Base-by-base conservation (phyloP, 2,329 filamentous ascomycete species). In the Diaporthe destruens region DNA sequence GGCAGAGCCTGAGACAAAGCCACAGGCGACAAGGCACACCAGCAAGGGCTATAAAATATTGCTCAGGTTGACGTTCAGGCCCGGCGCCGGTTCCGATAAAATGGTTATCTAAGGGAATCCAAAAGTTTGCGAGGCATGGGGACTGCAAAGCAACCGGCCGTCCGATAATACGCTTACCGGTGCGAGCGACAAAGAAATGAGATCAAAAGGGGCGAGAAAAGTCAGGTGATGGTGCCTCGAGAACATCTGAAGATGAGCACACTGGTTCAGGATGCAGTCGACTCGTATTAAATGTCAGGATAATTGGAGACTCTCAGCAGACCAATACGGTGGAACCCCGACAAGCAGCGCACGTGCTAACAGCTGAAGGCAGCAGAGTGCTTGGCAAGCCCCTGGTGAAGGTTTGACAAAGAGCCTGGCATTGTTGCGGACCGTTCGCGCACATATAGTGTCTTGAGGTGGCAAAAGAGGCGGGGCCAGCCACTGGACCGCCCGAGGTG, bases 291-390 rank as follows among this genome's bases (percentile, higher is more conserved):
- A 66, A 7, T 53, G 47, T 53, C 29, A 51, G 14, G 32, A 65
- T 29, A 39, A 32, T 29, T 16, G 51, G 61, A 12, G 23, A 5
- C 20, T 51, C 42, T 66, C 47, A 53, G 61, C 61, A 53, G 61
- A 53, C 61, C 61, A 53, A 53, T 20, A 23, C 44, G 47, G 47
- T 66, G 44, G 32, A 23, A 66, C 61, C 32, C 32, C n/a, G 12
- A 53, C 61, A 66, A 39, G 32, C 61, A 53, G 44, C n/a, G 29
- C 44, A 39, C 20, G 47, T 39, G 47, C 47, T 20, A 34, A 39
- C 32, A n/a, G 44, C 29, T 39, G 23, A 66, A 53, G 47, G 32
- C 61, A 25, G 61, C n/a, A 39, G 6, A 39, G 42, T 51, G 61
- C 47, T 51, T 66, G 61, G 47, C 61, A 53, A 20, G 14, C 47